phyloP scores from a whole-genome alignment of 2,329 filamentous ascomycete genomes.

The Cryphonectria nitschkei region DNA sequence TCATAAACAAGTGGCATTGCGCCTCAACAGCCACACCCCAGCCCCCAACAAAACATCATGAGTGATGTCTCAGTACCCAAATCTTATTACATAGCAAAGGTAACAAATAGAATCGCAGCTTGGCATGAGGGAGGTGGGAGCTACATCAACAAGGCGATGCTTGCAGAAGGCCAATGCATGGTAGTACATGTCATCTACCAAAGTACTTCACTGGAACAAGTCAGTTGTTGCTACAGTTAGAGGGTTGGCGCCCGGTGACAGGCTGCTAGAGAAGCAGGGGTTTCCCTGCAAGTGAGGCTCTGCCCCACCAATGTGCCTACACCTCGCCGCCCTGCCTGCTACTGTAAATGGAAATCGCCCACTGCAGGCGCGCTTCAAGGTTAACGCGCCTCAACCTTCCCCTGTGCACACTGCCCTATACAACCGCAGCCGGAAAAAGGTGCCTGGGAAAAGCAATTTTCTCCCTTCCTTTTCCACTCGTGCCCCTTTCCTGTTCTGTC shows the following conservation, averaged over 20 bases:
- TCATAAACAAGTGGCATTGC: not conserved
- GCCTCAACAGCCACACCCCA: no score
- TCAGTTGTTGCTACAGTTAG: not conserved
- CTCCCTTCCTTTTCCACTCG: no score
- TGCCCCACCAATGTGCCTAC: not conserved
- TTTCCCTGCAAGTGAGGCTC: constrained; percentile 2
- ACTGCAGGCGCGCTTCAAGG: no score
- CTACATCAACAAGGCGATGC: not conserved
- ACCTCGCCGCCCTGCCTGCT: not conserved
- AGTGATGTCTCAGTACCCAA: not conserved
- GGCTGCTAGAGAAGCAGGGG: not conserved
- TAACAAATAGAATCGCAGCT: not conserved
- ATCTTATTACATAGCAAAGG: not conserved
- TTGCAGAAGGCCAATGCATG: not conserved
- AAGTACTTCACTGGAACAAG: not conserved
- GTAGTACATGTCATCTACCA: no score
- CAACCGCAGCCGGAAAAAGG: no score
- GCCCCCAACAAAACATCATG: not conserved
- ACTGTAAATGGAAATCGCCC: constrained; percentile 1
- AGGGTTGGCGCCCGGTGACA: not conserved
- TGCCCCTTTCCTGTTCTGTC: no score
- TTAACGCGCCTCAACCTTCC: no score
- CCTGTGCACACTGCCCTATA: no score
- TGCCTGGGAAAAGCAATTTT: no score
- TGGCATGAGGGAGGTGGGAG: not conserved